Evolutionary conservation across 202 grass and related monocot species (phyloP).

Genomic region (Digitaria exilis): DNA sequence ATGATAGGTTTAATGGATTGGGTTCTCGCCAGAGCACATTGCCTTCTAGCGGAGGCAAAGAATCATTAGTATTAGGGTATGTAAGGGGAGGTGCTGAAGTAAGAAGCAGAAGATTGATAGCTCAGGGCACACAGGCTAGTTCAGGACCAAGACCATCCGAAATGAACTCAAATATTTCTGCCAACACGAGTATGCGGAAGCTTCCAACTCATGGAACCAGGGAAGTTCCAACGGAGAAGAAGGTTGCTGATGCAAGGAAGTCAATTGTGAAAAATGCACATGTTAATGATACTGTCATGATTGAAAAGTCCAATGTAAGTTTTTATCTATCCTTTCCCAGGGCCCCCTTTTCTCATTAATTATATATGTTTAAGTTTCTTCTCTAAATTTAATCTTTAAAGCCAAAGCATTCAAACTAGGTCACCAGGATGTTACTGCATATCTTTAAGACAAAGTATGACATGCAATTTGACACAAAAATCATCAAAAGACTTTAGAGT

Average conservation of each 20-base stretch:
- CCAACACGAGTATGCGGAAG: slow-evolving; percentile 55
- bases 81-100: slow-evolving; percentile 54
- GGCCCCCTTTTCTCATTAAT: not conserved
- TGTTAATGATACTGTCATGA: slow-evolving; percentile 38
- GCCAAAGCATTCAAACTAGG: not conserved
- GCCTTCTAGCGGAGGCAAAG: slow-evolving; percentile 41
- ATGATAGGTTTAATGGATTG: slow-evolving; percentile 44
- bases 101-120: slow-evolving; percentile 55
- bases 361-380: not conserved
- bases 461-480: not conserved
- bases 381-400: slow-evolving; percentile 13
- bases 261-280: slow-evolving; percentile 32
- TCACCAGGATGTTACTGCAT: not conserved
- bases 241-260: slow-evolving; percentile 38
- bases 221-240: slow-evolving; percentile 38
- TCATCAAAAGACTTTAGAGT: slow-evolving; percentile 4
- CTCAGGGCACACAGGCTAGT: slow-evolving; percentile 48
- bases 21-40: slow-evolving; percentile 38
- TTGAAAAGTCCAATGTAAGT: slow-evolving; percentile 69
- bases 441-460: not conserved
- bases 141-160: slow-evolving; percentile 52
- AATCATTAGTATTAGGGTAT: slow-evolving; percentile 43
- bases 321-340: not conserved
- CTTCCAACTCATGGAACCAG: slow-evolving; percentile 47
- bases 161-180: slow-evolving; percentile 64